Evolutionary conservation across 2,329 filamentous ascomycete species (phyloP), one percentile per base, ranked within the genome.

Genomic region (Penicillium sp.): DNA sequence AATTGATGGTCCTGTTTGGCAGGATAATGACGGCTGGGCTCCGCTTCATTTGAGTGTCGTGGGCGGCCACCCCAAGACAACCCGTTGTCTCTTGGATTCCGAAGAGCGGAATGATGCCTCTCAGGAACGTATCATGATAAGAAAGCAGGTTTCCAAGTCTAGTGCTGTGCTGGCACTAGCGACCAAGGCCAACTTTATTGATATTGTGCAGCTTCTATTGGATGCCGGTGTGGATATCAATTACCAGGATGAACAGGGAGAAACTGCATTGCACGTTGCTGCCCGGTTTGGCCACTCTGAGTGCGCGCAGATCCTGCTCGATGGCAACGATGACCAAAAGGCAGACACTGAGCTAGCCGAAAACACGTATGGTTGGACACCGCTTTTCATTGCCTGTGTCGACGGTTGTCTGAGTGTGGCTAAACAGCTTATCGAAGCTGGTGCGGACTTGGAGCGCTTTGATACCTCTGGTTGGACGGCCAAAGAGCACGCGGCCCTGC

Each of bases 401-500:
- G 92, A 99, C 67, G 93, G 93, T 0, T 88, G 91, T 60, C 73
- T 91, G 10, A 75, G 81, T 0, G 84, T 96, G 38, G 89, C 89
- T 0, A 82, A 91, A 66, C 78, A 94, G 23, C 79, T 99, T 4
- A 82, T 96, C 38, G 83, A 87, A 45, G 87, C 88, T 19, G 90
- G 90, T 1, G 90, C 91, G 0, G 84, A 95, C 55, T 76, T 91
- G 3, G 85, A 87, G 53, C 86, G 83, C 55, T 77, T 81, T 6
- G 94, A 99, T 71, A 88, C 87, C 0, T 97, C 91, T 41, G 93
- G 93, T 8, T 99, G 94, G 94, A 94, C 89, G 3, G 88, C 92
- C 1, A 91, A 88, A 69, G 94, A 99, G 69, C 94, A 99, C 71
- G 93, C 94, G 23, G 89, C 92, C 0, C 77, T 99, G 47, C 82